These are phyloP conservation scores for Psidium guajava DNA, from an alignment of 345 rosid species.

Conservation along the genomic window DNA sequence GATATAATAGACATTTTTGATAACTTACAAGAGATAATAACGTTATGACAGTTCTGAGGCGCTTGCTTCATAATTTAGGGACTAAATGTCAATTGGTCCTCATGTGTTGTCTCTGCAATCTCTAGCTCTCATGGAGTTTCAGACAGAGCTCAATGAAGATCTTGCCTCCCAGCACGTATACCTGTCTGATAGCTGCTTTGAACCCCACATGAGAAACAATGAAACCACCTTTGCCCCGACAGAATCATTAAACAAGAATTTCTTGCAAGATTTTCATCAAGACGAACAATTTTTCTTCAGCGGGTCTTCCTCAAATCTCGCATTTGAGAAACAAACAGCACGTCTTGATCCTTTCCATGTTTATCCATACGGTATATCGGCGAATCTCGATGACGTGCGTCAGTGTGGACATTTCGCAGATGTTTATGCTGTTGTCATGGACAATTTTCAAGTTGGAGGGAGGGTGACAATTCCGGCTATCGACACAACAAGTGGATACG, in stretches of 20 bases:
- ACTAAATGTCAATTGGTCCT: background rate
- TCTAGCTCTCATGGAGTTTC: slow-evolving; percentile 5
- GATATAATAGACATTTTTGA: background rate
- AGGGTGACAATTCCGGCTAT: background rate
- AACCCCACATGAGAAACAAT: slow-evolving; percentile 21
- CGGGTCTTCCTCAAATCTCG: slow-evolving; percentile 25
- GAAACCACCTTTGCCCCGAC: slow-evolving; percentile 16
- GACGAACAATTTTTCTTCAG: slow-evolving; percentile 24
- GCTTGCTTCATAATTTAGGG: background rate
- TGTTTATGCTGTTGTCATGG: slow-evolving; percentile 33
- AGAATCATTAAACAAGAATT: slow-evolving; percentile 8
- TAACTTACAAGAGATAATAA: background rate
- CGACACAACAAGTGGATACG: background rate
- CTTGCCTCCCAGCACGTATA: slow-evolving; percentile 10
- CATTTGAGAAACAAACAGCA: background rate
- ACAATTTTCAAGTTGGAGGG: slow-evolving; percentile 31
- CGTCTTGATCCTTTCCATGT: slow-evolving; percentile 28
- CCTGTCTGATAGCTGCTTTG: slow-evolving; percentile 6
- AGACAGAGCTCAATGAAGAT: slow-evolving; percentile 2
- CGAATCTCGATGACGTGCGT: slow-evolving; percentile 18
- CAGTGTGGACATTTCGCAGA: slow-evolving; percentile 47
- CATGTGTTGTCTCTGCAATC: background rate
- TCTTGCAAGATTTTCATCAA: slow-evolving; percentile 45
- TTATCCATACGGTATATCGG: slow-evolving; percentile 20
- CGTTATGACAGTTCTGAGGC: background rate